These are phyloP conservation scores for Phytophthora cajani DNA, from an alignment of 352 stramenopile genomes.

Conservation along the genomic window DNA sequence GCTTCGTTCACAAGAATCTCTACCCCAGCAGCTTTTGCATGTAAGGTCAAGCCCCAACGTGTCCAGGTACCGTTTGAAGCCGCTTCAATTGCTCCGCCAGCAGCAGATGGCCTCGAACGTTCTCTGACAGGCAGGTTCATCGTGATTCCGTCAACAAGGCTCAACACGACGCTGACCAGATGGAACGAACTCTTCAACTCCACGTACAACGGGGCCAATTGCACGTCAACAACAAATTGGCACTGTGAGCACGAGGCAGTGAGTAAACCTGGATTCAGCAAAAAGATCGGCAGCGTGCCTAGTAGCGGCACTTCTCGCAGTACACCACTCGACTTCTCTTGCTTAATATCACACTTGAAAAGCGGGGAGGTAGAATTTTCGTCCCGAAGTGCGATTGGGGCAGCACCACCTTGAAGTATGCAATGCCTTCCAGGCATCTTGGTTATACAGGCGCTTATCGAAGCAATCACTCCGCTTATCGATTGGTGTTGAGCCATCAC, in stretches of 20 bases:
- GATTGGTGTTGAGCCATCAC: constrained; percentile 38
- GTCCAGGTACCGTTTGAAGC: constrained; percentile 17
- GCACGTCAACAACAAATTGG: constrained; percentile 18
- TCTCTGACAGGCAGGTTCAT: constrained; percentile 13
- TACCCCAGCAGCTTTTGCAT: constrained; percentile 34
- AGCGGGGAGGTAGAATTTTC: constrained; percentile 10
- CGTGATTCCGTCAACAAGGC: constrained; percentile 23
- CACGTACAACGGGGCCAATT: constrained; percentile 24
- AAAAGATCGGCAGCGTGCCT: constrained; percentile 29
- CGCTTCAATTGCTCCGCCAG: not conserved
- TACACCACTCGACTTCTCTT: constrained; percentile 39
- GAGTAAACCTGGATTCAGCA: constrained; percentile 24
- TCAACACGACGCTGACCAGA: constrained; percentile 6
- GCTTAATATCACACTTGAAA: constrained; percentile 26
- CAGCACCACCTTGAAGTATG: constrained; percentile 41
- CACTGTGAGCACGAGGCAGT: constrained; percentile 22
- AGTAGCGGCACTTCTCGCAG: constrained; percentile 29
- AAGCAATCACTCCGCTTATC: constrained; percentile 36
- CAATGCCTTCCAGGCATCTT: not conserved
- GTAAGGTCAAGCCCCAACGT: constrained; percentile 33
- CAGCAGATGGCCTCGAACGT: not conserved
- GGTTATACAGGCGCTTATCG: constrained; percentile 31
- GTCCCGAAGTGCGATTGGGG: constrained; percentile 20
- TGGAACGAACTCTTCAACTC: constrained; percentile 28
- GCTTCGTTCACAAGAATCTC: constrained; percentile 39